Conservation (phyloP, 2,329 filamentous ascomycete species). For the Fusarium albidum region DNA sequence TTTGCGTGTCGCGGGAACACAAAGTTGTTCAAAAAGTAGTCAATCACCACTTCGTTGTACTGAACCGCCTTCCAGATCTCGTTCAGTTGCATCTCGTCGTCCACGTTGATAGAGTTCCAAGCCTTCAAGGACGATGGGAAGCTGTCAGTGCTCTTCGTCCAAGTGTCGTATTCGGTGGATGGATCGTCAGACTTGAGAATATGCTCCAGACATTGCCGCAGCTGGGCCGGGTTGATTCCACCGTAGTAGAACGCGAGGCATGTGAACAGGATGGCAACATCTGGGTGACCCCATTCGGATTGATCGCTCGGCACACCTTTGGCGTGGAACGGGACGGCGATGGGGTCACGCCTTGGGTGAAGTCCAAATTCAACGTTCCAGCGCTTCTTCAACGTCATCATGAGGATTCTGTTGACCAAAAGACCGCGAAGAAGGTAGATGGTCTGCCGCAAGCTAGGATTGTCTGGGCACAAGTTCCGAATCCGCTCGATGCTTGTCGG, state of each 20-base stretch:
- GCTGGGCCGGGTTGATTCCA: slow-evolving; percentile 60
- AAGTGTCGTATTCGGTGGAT: slow-evolving; percentile 62
- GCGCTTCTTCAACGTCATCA: slow-evolving; percentile 67
- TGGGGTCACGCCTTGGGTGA: slow-evolving; percentile 61
- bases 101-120: slow-evolving; percentile 68
- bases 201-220: slow-evolving; percentile 59
- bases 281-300: slow-evolving; percentile 74
- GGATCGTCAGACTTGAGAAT: slow-evolving; percentile 65
- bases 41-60: slow-evolving; percentile 58
- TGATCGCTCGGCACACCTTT: slow-evolving; percentile 66
- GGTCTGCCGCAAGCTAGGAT: slow-evolving; percentile 31
- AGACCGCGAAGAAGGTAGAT: slow-evolving; percentile 70
- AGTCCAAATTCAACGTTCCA: slow-evolving; percentile 74
- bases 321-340: slow-evolving; percentile 61
- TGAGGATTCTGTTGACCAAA: slow-evolving; percentile 65
- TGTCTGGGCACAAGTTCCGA: slow-evolving; percentile 31
- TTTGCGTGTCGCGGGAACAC: slow-evolving; percentile 73
- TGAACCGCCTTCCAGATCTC: slow-evolving; percentile 63
- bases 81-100: slow-evolving; percentile 61
- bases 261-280: slow-evolving; percentile 72
- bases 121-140: slow-evolving; percentile 60
- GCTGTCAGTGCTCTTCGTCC: slow-evolving; percentile 51
- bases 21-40: slow-evolving; percentile 70
- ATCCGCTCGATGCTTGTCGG: slow-evolving; percentile 16
- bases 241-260: slow-evolving; percentile 73